phyloP scores from a whole-genome alignment of 371 early-diverging fungal genomes.

The Mucor plumbeus region DNA sequence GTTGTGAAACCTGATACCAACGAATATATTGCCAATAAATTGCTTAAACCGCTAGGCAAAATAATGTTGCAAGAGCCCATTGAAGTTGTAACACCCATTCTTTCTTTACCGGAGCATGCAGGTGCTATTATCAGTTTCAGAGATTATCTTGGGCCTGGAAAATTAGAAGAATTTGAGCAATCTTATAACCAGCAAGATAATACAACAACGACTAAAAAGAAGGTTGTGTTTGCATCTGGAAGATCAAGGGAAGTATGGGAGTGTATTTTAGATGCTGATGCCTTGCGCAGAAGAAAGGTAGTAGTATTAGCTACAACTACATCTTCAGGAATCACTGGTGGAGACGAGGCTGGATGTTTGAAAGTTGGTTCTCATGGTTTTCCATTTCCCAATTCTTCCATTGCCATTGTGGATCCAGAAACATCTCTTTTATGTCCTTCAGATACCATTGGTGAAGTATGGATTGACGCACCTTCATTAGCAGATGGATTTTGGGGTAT shows the following conservation, averaged over 20 bases:
- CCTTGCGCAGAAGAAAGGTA: constrained; percentile 56
- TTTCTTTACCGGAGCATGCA: constrained; percentile 76
- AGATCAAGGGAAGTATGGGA: constrained; percentile 59
- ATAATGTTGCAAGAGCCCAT: constrained; percentile 39
- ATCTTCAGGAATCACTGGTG: constrained; percentile 17
- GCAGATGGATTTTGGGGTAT: constrained; percentile 85
- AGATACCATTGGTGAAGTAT: constrained; percentile 84
- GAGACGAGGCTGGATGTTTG: constrained; percentile 19
- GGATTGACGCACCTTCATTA: constrained; percentile 79
- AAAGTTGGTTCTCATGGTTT: constrained; percentile 64
- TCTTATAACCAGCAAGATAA: constrained; percentile 21
- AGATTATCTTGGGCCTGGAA: constrained; percentile 49
- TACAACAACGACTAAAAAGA: constrained; percentile 25
- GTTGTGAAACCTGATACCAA: constrained; percentile 66
- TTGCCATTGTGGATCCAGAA: constrained; percentile 86
- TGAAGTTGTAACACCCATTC: constrained; percentile 70
- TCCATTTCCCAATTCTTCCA: constrained; percentile 64
- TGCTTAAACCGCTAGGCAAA: constrained; percentile 66
- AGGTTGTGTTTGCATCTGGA: constrained; percentile 45
- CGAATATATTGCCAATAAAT: constrained; percentile 63
- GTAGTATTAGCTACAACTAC: constrained; percentile 58
- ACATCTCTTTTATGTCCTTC: constrained; percentile 75
- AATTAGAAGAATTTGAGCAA: constrained; percentile 40
- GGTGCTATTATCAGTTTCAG: constrained; percentile 72
- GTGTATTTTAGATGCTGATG: constrained; percentile 62